These are phyloP conservation scores for Dacryopinax primogenitus DNA, from an alignment of 768 basidiomycete genomes.

Conservation along the genomic window DNA sequence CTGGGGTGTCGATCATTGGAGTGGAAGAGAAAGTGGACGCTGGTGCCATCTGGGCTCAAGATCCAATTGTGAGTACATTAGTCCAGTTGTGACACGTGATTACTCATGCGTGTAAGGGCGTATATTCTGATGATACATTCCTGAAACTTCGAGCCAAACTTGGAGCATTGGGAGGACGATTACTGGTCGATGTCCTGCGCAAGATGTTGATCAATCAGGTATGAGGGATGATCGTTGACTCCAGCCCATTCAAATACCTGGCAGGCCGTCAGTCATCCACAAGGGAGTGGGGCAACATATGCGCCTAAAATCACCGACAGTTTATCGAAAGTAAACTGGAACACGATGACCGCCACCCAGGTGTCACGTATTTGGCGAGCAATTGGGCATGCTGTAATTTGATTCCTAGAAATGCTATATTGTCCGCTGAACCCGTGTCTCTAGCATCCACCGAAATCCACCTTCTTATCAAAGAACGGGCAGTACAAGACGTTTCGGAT, in stretches of 20 bases:
- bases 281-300: neutral
- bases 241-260: neutral
- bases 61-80: slow-evolving; percentile 39
- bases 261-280: neutral
- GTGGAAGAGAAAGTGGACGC: slow-evolving; percentile 56
- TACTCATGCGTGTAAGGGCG: neutral
- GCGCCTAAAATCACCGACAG: neutral
- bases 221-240: neutral
- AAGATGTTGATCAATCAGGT: neutral
- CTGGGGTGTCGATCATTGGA: slow-evolving; percentile 70
- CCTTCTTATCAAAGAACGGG: neutral
- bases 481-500: neutral
- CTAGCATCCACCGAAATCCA: neutral
- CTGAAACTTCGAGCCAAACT: neutral
- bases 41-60: slow-evolving; percentile 53
- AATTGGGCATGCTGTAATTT: neutral
- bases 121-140: neutral
- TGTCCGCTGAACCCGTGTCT: neutral
- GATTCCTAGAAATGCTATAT: neutral
- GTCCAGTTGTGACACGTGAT: neutral
- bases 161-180: neutral
- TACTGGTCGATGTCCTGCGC: neutral
- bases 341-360: neutral
- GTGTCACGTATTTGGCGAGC: neutral
- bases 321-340: neutral